A percentile compares a stretch with the other conserved stretches of the same genome.
Conservation (phyloP, 1,139 yeast species). For the Yamadazyma buinensis region DNA sequence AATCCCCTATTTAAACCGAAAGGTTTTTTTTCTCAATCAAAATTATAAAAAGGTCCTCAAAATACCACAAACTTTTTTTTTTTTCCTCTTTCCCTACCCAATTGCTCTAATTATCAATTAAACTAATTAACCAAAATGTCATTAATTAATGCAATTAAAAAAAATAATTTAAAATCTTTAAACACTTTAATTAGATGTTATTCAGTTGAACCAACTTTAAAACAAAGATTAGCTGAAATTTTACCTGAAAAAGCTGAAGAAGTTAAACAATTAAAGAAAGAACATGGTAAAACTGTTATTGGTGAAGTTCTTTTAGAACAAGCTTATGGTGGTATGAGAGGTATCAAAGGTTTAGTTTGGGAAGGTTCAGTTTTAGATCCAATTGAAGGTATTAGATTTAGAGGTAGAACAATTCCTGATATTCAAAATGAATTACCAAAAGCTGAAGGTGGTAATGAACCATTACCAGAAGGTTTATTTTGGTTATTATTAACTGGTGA, state of each 20-base stretch:
- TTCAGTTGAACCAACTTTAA: conserved; percentile 49
- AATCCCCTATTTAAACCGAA: too few relatives aligned
- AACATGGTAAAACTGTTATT: conserved; percentile 84
- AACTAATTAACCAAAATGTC: too few relatives aligned
- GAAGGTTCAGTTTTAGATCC: conserved; percentile 99
- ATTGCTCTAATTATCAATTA: too few relatives aligned
- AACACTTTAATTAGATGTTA: conserved; percentile 11
- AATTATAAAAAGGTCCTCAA: too few relatives aligned
- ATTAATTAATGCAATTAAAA: conserved; percentile 9
- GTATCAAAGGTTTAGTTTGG: conserved; percentile 97
- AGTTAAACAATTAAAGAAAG: conserved; percentile 84
- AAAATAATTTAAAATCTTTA: conserved; percentile 8
- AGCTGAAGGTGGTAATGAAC: conserved; percentile 83
- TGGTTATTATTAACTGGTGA: conserved; percentile 92
- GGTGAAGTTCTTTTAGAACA: conserved; percentile 94
- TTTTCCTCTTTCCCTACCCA: too few relatives aligned
- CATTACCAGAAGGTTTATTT: conserved; percentile 87
- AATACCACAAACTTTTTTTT: too few relatives aligned
- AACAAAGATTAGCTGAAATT: conserved; percentile 89
- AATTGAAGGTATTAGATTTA: conserved; percentile 96
- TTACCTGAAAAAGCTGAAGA: conserved; percentile 91
- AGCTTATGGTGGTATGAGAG: conserved; percentile 99
- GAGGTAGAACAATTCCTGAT: conserved; percentile 97
- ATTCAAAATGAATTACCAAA: conserved; percentile 89
- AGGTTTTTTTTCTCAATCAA: too few relatives aligned